Conservation (phyloP, 139 green algal genomes). For the Raphidocelis subcapitata region DNA sequence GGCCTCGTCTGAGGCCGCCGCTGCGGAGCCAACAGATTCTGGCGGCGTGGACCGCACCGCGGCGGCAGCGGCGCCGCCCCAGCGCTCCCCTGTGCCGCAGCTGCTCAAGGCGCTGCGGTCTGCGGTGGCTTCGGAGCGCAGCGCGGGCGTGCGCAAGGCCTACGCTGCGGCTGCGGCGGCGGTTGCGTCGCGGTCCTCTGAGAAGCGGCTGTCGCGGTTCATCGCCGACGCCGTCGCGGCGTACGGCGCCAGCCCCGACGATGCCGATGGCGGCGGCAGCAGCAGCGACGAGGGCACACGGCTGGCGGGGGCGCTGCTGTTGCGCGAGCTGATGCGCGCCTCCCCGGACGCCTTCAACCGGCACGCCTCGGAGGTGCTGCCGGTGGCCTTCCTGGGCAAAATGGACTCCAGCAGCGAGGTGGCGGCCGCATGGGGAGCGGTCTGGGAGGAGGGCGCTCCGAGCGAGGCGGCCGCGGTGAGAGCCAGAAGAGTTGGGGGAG, state of each 20-base stretch:
- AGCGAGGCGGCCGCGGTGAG: slow-evolving; percentile 60
- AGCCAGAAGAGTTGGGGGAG: too few relatives aligned
- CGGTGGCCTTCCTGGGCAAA: slow-evolving; percentile 55
- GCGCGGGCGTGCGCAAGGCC: slow-evolving; percentile 55
- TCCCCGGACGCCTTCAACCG: slow-evolving; percentile 52
- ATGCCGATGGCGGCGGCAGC: slow-evolving; percentile 10
- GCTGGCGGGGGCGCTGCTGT: slow-evolving; percentile 61
- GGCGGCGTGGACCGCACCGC: too few relatives aligned
- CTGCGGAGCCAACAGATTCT: too few relatives aligned
- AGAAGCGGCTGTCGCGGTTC: slow-evolving; percentile 57
- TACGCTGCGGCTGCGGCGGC: slow-evolving; percentile 67
- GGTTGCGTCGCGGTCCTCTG: slow-evolving; percentile 42
- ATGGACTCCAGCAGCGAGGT: slow-evolving; percentile 61
- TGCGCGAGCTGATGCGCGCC: slow-evolving; percentile 63
- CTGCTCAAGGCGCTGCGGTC: slow-evolving; percentile 35
- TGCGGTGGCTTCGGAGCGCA: slow-evolving; percentile 48
- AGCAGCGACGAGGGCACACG: slow-evolving; percentile 5
- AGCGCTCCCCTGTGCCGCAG: slow-evolving; percentile 25
- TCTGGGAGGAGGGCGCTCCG: slow-evolving; percentile 73
- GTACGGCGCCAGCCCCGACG: slow-evolving; percentile 31
- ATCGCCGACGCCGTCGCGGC: slow-evolving; percentile 53
- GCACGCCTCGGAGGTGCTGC: slow-evolving; percentile 51
- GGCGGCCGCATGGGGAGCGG: slow-evolving; percentile 62
- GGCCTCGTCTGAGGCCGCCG: neutral
- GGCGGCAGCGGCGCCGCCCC: neutral